Evolutionary conservation across 805 yeast genomes (phyloP), one percentile per base, ranked within the genome.

Genomic region (Lachancea thermotolerans): DNA sequence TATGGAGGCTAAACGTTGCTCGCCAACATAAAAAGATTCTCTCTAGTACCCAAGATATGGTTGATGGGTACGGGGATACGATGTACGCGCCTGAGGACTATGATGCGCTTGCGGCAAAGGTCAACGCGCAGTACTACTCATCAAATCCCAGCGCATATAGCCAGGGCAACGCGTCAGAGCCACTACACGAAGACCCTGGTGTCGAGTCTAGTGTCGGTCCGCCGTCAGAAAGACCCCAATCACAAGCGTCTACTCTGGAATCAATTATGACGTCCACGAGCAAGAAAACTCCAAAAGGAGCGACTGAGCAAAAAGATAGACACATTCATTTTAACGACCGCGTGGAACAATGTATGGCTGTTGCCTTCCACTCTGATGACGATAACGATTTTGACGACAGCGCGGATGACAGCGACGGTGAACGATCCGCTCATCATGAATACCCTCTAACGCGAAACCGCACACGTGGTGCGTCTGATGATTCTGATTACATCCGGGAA

Each of bases 321-420:
- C 95, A 78, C 55, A 90, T 93, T 49, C 98, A 90, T 65, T 93
- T 93, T 68, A 93, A 84, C 62, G 95, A 88, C 60, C 79, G 89
- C 44, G 99, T 93, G 29, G 90, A 88, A 62, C 99, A 93, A 65
- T 93, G 99, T 65, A 81, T 86, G 50, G 90, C 95, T 0, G 61
- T 90, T 75, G 39, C 57, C 31, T 55, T 51, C 46, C 50, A 67
- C 35, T 71, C 69, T n/a, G 69, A 67, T 36, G 59, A 58, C 42
- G 59, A 57, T 2, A 56, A 51, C 5, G 56, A 54, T 11, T 55
- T 53, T n/a, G 38, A 46, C 16, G 47, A 50, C 15, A 35, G 39
- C 5, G 17, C 18, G 39, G n/a, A 38, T 44, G 46, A 35, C 21
- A 10, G 14, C 17, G 37, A 35, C 5, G 10, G 11, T n/a, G 27